These are phyloP conservation scores for Apophysomyces elegans DNA, from an alignment of 371 early-diverging fungal genomes.

Conservation along the genomic window DNA sequence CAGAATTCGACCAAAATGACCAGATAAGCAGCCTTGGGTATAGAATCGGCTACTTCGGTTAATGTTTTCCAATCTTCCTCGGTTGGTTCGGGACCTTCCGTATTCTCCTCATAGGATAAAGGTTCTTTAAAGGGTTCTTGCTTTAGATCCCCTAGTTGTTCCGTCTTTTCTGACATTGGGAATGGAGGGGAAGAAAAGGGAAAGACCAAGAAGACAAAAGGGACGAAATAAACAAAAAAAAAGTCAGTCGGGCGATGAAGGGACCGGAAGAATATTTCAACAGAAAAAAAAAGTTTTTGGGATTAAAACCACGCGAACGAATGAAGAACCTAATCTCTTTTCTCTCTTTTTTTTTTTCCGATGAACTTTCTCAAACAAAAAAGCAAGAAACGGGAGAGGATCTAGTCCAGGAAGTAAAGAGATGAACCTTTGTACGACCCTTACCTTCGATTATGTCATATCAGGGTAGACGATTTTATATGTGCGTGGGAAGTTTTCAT, in stretches of 20 bases:
- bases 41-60: slow-evolving; percentile 41
- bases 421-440: background rate
- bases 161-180: slow-evolving; percentile 19
- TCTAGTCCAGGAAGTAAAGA: too few relatives aligned
- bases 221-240: too few relatives aligned
- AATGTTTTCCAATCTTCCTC: slow-evolving; percentile 45
- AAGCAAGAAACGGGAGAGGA: too few relatives aligned
- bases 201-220: too few relatives aligned
- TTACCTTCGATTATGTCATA: background rate
- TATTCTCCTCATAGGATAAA: background rate
- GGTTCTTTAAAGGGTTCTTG: background rate
- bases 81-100: slow-evolving; percentile 37
- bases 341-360: too few relatives aligned
- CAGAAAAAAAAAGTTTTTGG: slow-evolving; percentile 3
- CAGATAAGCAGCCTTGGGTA: slow-evolving; percentile 49
- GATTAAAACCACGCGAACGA: slow-evolving; percentile 8
- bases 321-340: background rate
- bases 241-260: background rate
- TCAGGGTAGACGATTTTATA: background rate
- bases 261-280: background rate
- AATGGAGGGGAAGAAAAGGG: background rate
- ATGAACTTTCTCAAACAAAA: too few relatives aligned
- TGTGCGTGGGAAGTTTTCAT: slow-evolving; percentile 4
- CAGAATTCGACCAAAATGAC: slow-evolving; percentile 54
- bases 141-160: slow-evolving; percentile 8